A percentile compares a stretch with the other conserved stretches of the same genome.
phyloP scores from a whole-genome alignment of 805 yeast genomes.

The Candida jianshihensis region DNA sequence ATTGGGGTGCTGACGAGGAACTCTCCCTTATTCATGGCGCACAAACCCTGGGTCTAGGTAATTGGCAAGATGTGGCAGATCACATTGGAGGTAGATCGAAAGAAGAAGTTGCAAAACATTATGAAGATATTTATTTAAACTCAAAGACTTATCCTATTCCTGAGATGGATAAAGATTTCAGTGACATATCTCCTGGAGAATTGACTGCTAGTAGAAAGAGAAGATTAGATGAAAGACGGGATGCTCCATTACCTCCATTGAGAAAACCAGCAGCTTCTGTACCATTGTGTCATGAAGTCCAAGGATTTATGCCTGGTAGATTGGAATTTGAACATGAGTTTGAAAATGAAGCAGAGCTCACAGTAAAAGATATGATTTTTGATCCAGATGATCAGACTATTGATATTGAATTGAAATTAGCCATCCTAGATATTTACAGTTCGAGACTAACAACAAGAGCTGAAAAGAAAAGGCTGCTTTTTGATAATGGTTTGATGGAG shows the following conservation, averaged over 20 bases:
- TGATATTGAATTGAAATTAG: conserved; percentile 84
- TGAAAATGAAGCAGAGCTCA: conserved; percentile 93
- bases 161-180: conserved; percentile 65
- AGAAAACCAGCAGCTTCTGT: conserved; percentile 86
- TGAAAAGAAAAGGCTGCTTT: conserved; percentile 78
- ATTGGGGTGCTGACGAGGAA: conserved; percentile 99
- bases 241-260: conserved; percentile 76
- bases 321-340: conserved; percentile 94
- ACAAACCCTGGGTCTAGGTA: conserved; percentile 86
- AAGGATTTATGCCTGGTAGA: conserved; percentile 98
- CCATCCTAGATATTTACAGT: conserved; percentile 84
- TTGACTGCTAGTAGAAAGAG: conserved; percentile 61
- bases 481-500: conserved; percentile 74
- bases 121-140: conserved; percentile 61
- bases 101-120: conserved; percentile 87
- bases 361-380: conserved; percentile 91
- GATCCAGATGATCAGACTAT: conserved; percentile 87
- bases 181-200: conserved; percentile 52
- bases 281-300: conserved; percentile 94
- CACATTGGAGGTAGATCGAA: conserved; percentile 88
- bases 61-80: conserved; percentile 98
- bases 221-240: conserved; percentile 67
- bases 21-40: conserved; percentile 82
- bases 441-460: conserved; percentile 86
- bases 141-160: conserved; percentile 82